Evolutionary conservation across 805 yeast species (phyloP).

Genomic region (Candida lessepsii): DNA sequence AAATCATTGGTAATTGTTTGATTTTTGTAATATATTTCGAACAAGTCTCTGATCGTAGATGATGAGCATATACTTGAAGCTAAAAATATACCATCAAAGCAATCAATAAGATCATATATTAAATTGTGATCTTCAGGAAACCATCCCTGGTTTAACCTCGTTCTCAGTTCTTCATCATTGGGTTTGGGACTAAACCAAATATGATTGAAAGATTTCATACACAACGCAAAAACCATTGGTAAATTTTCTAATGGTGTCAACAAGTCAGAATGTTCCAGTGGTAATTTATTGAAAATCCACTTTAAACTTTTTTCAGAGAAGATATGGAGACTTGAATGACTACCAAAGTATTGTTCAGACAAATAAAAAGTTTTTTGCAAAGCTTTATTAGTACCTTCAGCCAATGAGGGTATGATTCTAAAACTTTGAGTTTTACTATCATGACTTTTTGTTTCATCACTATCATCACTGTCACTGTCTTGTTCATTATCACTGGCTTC

Average conservation of each 20-base stretch:
- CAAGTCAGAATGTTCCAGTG: slow-evolving; percentile 20
- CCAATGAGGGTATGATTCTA: too few species aligned
- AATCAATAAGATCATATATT: slow-evolving; percentile 27
- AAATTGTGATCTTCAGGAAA: slow-evolving; percentile 23
- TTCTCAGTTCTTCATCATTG: slow-evolving; percentile 9
- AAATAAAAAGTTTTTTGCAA: slow-evolving; percentile 5
- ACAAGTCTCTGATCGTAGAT: slow-evolving; percentile 19
- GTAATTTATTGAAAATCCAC: slow-evolving; percentile 30
- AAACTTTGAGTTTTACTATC: not conserved
- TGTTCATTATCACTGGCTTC: not conserved
- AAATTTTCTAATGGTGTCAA: slow-evolving; percentile 32
- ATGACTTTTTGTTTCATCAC: not conserved
- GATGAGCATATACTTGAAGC: slow-evolving; percentile 22
- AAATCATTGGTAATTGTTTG: not conserved
- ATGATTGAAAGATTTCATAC: slow-evolving; percentile 13
- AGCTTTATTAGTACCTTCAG: not conserved
- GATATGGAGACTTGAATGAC: slow-evolving; percentile 35
- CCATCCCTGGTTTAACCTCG: slow-evolving; percentile 11
- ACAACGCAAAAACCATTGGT: slow-evolving; percentile 24
- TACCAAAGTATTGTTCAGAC: slow-evolving; percentile 25
- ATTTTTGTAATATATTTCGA: slow-evolving; percentile 24
- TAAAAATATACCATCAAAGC: slow-evolving; percentile 22
- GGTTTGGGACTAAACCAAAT: slow-evolving; percentile 15
- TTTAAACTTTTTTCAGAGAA: slow-evolving; percentile 33
- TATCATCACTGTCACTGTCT: slow-evolving; percentile 4